Base-by-base conservation (phyloP, 257 asterid species). In the Schizonepeta tenuifolia region DNA sequence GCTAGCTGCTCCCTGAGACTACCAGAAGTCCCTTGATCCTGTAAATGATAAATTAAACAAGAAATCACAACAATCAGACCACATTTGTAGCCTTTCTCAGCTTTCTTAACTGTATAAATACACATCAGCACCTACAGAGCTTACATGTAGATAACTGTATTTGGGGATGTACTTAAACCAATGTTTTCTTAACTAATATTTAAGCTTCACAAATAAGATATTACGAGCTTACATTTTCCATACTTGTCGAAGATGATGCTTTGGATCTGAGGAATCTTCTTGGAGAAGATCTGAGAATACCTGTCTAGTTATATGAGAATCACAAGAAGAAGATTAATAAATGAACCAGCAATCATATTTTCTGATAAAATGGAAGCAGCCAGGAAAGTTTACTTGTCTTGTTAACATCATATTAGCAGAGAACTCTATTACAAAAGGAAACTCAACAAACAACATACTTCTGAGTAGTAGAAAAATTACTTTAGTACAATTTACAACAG, bases 221-320 rank as follows among this genome's bases (percentile, higher is more conserved):
- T 4, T 31, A 63, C 8, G 46, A 73, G 85, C 95, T 86, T 84
- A 92, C 98, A 59, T 72, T 66, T 46, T 84, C 87, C 96, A 92
- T 86, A 26, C 67, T 83, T 49, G 86, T 44, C 3, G 46, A 26
- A 3, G 85, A 72, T 49, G 80, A 79, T 56, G 80, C 78, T 74
- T 80, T 86, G 28, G 79, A 75, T 49, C 74, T 53, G 81, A 75
- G 40, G 17, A 78, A 76, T 59, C 79, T 54, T 75, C 85, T 85
- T 74, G 74, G 81, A 72, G 86, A 71, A 53, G 80, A 77, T 71
- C 84, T 84, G 73, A 82, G 70, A 84, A 69, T 74, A 79, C 87
- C 96, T 88, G 96, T 81, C 96, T 89, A 89, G 85, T 89, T 87
- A 62, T 79, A 86, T 73, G 53, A 75, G 64, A 74, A 82, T 54